Evolutionary conservation across 169 alveolate species (phyloP), one percentile per base, ranked within the genome.

Genomic region (Toxoplasma gondii): DNA sequence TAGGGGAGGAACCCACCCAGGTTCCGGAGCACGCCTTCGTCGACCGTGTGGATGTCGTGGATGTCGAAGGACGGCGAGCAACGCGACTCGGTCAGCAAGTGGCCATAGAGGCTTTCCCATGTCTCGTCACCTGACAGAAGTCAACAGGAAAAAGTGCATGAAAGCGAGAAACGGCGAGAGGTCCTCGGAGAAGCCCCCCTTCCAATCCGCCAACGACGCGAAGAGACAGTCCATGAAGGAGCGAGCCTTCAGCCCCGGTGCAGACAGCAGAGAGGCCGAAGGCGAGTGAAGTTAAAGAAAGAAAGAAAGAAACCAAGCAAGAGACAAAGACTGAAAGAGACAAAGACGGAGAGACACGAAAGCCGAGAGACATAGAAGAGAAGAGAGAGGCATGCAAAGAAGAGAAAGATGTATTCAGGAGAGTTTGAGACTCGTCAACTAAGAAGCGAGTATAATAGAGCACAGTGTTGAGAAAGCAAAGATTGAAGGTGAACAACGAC

Each of bases 31-130:
- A 96, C 97, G 27, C 94, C 95, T 17, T 92, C 90, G 92, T 97
- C 98, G 27, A 96, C 96, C 16, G 98, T 88, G 93, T 97, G 96
- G 84, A 97, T 54, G 91, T 97, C 98, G 70, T 88, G 84, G 31
- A 96, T 97, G 93, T 97, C 96, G 69, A 97, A 95, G 29, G 97
- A 92, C 82, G 97, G 97, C 80, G 86, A 96, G 41, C 94, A 96
- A 91, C 49, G 95, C 69, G 91, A 83, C 49, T 93, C 88, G n/a
- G 93, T 93, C 92, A 97, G 96, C 10, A 82, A 78, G 24, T 94
- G 91, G 9, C 98, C 97, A 92, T 93, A 96, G 54, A 96, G 91
- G 24, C 88, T 95, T 54, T 91, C 94, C 98, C 98, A 98, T 17
- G 97, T 96, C 41, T 97, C 97, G 93, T 98, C 99, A 41, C 98